Conservation (phyloP, 2,329 filamentous ascomycete species). For the Biscogniauxia sp. region DNA sequence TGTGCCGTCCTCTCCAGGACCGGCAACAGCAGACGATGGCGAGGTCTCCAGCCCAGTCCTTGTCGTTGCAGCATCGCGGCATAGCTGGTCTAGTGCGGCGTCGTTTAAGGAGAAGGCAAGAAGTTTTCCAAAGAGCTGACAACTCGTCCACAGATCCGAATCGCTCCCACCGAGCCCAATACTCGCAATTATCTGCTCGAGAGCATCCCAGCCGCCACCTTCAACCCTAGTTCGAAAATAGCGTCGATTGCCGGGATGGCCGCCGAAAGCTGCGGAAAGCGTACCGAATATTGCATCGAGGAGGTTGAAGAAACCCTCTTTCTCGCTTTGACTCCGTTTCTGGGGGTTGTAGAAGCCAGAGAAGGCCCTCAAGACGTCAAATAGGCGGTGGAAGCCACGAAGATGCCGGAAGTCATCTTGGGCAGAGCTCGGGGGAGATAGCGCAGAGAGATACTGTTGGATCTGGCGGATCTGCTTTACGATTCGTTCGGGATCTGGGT, state of each 20-base stretch:
- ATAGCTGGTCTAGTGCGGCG: conserved; percentile 68
- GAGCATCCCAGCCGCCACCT: conserved; percentile 72
- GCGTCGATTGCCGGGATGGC: conserved; percentile 80
- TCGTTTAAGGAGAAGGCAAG: conserved; percentile 80
- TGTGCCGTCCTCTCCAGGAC: conserved; percentile 19
- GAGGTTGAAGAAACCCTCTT: conserved; percentile 63
- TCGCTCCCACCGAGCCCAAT: conserved; percentile 64
- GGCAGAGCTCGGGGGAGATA: conserved; percentile 44
- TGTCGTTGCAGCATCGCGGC: conserved; percentile 41
- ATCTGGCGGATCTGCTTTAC: conserved; percentile 61
- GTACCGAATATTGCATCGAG: conserved; percentile 71
- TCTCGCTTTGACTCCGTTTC: conserved; percentile 60
- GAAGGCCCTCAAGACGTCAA: conserved; percentile 67
- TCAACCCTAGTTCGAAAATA: conserved; percentile 80
- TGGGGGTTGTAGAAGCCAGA: conserved; percentile 74
- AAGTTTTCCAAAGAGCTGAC: conserved; percentile 78
- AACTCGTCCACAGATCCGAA: conserved; percentile 64
- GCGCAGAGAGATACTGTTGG: conserved; percentile 58
- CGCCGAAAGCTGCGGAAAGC: conserved; percentile 70
- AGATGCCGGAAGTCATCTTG: conserved; percentile 84
- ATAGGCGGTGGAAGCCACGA: conserved; percentile 71
- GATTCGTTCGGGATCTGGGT: conserved; percentile 48
- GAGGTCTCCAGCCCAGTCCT: conserved; percentile 10
- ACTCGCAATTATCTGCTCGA: conserved; percentile 71
- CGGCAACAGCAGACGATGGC: conserved; percentile 6